Conservation (phyloP, 495 filamentous ascomycete species). For the Hypoxylon perforatum region DNA sequence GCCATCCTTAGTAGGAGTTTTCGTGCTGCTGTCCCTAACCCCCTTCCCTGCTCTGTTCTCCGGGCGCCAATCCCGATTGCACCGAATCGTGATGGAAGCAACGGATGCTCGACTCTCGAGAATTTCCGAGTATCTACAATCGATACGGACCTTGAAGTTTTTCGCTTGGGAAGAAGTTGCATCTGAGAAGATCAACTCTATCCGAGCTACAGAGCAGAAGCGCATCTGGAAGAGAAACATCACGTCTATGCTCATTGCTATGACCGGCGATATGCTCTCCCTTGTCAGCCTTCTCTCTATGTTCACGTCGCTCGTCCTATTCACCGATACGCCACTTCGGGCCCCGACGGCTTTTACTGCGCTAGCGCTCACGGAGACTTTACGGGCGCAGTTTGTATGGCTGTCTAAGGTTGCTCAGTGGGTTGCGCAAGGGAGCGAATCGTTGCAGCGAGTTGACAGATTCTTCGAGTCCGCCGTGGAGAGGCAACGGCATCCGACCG, state of each 20-base stretch:
- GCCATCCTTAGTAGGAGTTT: constrained; percentile 47
- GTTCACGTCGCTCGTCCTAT: constrained; percentile 80
- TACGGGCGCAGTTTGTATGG: constrained; percentile 83
- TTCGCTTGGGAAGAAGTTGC: constrained; percentile 50
- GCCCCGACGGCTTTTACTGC: constrained; percentile 87
- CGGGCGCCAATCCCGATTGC: constrained; percentile 44
- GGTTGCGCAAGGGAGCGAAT: constrained; percentile 86
- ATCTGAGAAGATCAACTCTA: constrained; percentile 74
- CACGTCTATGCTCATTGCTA: constrained; percentile 78
- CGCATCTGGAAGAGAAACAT: constrained; percentile 77
- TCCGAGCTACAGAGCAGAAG: constrained; percentile 73
- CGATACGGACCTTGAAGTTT: constrained; percentile 50
- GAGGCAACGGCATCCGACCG: constrained; percentile 79
- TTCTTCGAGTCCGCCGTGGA: constrained; percentile 86
- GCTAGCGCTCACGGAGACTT: constrained; percentile 80
- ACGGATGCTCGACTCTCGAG: constrained; percentile 48
- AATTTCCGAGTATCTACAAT: constrained; percentile 47
- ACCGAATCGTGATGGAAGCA: constrained; percentile 45
- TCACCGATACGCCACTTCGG: constrained; percentile 78
- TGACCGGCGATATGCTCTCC: constrained; percentile 86
- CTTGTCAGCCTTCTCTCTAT: constrained; percentile 83
- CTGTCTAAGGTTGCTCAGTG: constrained; percentile 89
- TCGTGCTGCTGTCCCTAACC: constrained; percentile 40
- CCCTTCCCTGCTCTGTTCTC: constrained; percentile 46
- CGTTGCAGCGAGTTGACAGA: constrained; percentile 84